Conservation (phyloP, 2,329 filamentous ascomycete genomes). For the Pezicula rhizophila region DNA sequence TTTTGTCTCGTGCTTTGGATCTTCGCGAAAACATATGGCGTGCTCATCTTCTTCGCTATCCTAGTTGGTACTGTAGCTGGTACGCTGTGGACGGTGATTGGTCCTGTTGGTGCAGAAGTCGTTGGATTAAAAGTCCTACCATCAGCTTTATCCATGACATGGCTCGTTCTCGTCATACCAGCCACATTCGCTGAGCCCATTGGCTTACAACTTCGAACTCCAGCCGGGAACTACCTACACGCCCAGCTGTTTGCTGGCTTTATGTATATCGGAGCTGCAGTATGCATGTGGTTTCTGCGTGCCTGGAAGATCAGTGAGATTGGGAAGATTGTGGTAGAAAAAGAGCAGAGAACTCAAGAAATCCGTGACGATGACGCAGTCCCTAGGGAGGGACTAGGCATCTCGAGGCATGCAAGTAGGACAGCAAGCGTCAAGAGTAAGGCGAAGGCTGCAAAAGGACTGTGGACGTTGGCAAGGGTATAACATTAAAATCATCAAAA, state of each 20-base stretch:
- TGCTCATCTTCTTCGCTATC: slow-evolving; percentile 66
- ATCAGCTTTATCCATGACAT: slow-evolving; percentile 63
- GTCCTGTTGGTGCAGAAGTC: slow-evolving; percentile 67
- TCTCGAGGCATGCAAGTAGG: slow-evolving; percentile 11
- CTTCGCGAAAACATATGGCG: slow-evolving; percentile 56
- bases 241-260: slow-evolving; percentile 55
- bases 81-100: slow-evolving; percentile 64
- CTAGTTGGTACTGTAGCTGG: slow-evolving; percentile 62
- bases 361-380: slow-evolving; percentile 13
- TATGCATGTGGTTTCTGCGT: slow-evolving; percentile 46
- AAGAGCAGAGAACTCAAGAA: slow-evolving; percentile 6
- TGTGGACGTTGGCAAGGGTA: slow-evolving; percentile 17
- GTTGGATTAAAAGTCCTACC: slow-evolving; percentile 65
- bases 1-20: slow-evolving; percentile 69
- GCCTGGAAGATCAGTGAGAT: slow-evolving; percentile 55
- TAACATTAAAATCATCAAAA: neutral
- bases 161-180: slow-evolving; percentile 66
- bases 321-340: slow-evolving; percentile 27
- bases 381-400: neutral
- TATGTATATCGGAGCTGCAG: slow-evolving; percentile 54
- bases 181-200: slow-evolving; percentile 61
- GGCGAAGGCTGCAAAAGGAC: slow-evolving; percentile 12
- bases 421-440: slow-evolving; percentile 14
- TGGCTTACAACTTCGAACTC: slow-evolving; percentile 44
- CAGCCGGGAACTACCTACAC: slow-evolving; percentile 46